These are phyloP conservation scores for Microthlaspi erraticum DNA, from an alignment of 345 rosid species.

Conservation along the genomic window DNA sequence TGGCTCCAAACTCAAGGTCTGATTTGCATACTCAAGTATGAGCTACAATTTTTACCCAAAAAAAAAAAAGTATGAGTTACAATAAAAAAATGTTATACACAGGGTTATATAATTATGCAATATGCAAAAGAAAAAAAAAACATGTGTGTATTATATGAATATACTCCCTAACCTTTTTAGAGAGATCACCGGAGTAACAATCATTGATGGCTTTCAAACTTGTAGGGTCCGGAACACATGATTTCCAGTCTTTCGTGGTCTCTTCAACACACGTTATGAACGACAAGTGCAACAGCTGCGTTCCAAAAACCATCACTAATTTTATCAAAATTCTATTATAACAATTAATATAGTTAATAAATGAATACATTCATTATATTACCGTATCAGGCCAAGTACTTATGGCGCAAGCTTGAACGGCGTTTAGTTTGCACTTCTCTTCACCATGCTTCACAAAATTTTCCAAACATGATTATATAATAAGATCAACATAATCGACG, in stretches of 20 bases:
- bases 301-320: background rate
- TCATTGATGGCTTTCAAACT: slow-evolving; percentile 14
- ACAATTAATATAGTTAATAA: background rate
- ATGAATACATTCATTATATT: background rate
- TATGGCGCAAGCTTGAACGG: slow-evolving; percentile 71
- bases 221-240: slow-evolving; percentile 15
- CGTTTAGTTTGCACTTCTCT: slow-evolving; percentile 68
- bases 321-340: background rate
- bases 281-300: slow-evolving; percentile 54
- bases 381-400: slow-evolving; percentile 55
- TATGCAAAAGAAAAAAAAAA: background rate
- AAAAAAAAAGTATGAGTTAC: background rate
- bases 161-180: slow-evolving; percentile 22
- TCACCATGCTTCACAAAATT: slow-evolving; percentile 63
- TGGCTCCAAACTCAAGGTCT: slow-evolving; percentile 22
- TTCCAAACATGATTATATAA: background rate
- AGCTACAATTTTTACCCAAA: slow-evolving; percentile 16
- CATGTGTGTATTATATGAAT: background rate
- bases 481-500: background rate
- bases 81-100: background rate
- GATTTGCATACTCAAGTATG: slow-evolving; percentile 29
- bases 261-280: slow-evolving; percentile 48
- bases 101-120: background rate
- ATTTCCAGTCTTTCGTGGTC: slow-evolving; percentile 6
- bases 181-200: slow-evolving; percentile 35